These are phyloP conservation scores for Leccinum broughii DNA, from an alignment of 768 basidiomycete species.

Conservation along the genomic window DNA sequence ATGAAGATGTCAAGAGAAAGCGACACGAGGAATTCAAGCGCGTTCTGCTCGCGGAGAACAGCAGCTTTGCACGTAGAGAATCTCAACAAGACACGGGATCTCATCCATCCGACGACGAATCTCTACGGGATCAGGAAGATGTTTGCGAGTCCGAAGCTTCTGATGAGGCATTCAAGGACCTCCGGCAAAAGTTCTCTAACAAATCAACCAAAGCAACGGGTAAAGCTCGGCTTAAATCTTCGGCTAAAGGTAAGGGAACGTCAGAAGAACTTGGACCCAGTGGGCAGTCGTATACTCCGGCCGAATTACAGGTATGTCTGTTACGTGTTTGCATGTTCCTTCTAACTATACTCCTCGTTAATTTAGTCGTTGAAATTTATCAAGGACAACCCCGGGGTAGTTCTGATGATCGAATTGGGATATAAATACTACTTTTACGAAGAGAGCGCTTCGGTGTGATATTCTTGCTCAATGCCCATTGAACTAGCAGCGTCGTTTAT, in stretches of 20 bases:
- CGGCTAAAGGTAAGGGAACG: constrained; percentile 34
- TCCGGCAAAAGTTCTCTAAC: constrained; percentile 49
- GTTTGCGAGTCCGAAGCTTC: constrained; percentile 40
- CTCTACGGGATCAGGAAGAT: constrained; percentile 27
- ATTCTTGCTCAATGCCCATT: not conserved
- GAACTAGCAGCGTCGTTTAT: constrained; percentile 6
- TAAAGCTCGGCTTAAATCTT: constrained; percentile 34
- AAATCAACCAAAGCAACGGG: constrained; percentile 36
- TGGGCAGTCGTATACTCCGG: constrained; percentile 70
- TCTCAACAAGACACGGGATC: constrained; percentile 10
- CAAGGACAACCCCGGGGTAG: constrained; percentile 58
- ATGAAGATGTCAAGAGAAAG: constrained; percentile 50
- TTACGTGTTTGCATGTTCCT: not conserved
- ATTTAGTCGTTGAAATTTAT: constrained; percentile 51
- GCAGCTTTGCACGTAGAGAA: constrained; percentile 32
- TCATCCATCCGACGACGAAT: constrained; percentile 25
- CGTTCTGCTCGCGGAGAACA: constrained; percentile 51
- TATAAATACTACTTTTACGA: constrained; percentile 85
- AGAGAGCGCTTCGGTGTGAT: constrained; percentile 73
- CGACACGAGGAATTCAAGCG: constrained; percentile 50
- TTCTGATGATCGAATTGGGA: constrained; percentile 81
- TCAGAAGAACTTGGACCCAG: constrained; percentile 58
- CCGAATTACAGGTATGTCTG: constrained; percentile 65
- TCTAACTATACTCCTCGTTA: not conserved
- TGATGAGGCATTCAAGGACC: constrained; percentile 46